Evolutionary conservation across 108 stramenopile genomes (phyloP).

Genomic region (Pseudonitzschia multistriata): DNA sequence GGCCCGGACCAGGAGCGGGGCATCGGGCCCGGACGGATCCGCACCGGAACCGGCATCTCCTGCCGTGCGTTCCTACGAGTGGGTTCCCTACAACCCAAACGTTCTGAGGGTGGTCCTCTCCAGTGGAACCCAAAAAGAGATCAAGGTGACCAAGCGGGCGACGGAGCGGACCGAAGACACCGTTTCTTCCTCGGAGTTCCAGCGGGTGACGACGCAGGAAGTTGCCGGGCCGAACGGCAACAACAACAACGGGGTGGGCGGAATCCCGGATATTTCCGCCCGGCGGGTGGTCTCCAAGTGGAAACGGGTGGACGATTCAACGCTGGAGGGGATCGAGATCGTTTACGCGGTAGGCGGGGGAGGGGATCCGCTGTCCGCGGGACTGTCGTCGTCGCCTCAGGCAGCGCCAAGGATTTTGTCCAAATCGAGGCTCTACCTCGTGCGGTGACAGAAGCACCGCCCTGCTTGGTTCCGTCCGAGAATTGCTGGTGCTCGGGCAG

Average conservation of each 20-base stretch:
- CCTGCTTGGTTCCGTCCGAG: too few relatives aligned
- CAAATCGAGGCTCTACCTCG: constrained; percentile 35
- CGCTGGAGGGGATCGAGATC: constrained; percentile 69
- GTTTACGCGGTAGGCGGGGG: constrained; percentile 57
- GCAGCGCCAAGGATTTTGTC: constrained; percentile 25
- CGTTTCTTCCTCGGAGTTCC: constrained; percentile 69
- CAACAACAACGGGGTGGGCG: constrained; percentile 21
- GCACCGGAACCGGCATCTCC: constrained; percentile 1
- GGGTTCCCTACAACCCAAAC: constrained; percentile 73
- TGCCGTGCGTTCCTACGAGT: constrained; percentile 45
- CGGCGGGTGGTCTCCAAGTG: constrained; percentile 74
- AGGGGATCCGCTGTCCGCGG: constrained; percentile 44
- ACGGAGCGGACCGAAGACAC: constrained; percentile 41
- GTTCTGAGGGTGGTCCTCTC: constrained; percentile 43
- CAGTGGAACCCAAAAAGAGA: constrained; percentile 67
- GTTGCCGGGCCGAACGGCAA: background rate
- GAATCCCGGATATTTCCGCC: constrained; percentile 65
- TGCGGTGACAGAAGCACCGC: too few relatives aligned
- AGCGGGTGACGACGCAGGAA: constrained; percentile 53
- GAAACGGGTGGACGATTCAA: constrained; percentile 39
- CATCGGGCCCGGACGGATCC: background rate
- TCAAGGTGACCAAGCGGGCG: constrained; percentile 81
- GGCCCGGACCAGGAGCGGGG: background rate
- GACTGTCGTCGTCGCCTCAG: background rate
- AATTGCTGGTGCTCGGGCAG: too few relatives aligned